Conservation (phyloP, 2,329 filamentous ascomycete genomes). For the Fusarium buxicola region DNA sequence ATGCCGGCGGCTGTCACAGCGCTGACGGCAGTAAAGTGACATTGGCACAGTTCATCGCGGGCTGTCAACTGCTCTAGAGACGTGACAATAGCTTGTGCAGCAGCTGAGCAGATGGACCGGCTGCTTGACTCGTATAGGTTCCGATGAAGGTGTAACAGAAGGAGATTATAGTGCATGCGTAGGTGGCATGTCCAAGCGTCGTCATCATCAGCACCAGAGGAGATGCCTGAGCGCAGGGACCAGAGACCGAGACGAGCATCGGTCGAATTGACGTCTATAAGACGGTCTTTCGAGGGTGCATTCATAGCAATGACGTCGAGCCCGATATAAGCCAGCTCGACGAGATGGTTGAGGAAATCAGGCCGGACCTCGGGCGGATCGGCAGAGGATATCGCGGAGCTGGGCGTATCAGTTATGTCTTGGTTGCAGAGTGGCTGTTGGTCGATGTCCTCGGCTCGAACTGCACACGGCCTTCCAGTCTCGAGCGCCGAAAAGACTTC, state of each 20-base stretch:
- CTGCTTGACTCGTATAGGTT: slow-evolving; percentile 35
- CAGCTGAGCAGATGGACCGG: slow-evolving; percentile 41
- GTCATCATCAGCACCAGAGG: slow-evolving; percentile 38
- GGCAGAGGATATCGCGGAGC: neutral
- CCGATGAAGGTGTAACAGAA: slow-evolving; percentile 40
- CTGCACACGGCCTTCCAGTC: slow-evolving; percentile 39
- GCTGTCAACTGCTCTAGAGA: slow-evolving; percentile 38
- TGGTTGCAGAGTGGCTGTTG: slow-evolving; percentile 35
- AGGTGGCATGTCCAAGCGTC: slow-evolving; percentile 40
- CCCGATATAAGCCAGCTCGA: slow-evolving; percentile 41
- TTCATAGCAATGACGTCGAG: slow-evolving; percentile 40
- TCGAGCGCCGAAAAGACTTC: slow-evolving; percentile 41
- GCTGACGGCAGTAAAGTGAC: slow-evolving; percentile 43
- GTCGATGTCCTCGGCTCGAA: slow-evolving; percentile 42
- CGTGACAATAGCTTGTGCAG: slow-evolving; percentile 40
- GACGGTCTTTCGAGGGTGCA: slow-evolving; percentile 27
- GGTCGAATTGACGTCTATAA: slow-evolving; percentile 38
- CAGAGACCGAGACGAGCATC: slow-evolving; percentile 40
- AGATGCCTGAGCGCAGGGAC: slow-evolving; percentile 42
- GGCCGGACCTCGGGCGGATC: slow-evolving; percentile 15
- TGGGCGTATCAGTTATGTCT: slow-evolving; percentile 35
- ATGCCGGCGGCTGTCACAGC: slow-evolving; percentile 42
- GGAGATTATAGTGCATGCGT: slow-evolving; percentile 43
- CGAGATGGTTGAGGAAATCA: slow-evolving; percentile 41
- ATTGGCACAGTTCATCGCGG: slow-evolving; percentile 37